A percentile compares a stretch with the other conserved stretches of the same genome.
These are phyloP conservation scores for Vigna trinervia DNA, from an alignment of 306 rosid species.

Conservation along the genomic window DNA sequence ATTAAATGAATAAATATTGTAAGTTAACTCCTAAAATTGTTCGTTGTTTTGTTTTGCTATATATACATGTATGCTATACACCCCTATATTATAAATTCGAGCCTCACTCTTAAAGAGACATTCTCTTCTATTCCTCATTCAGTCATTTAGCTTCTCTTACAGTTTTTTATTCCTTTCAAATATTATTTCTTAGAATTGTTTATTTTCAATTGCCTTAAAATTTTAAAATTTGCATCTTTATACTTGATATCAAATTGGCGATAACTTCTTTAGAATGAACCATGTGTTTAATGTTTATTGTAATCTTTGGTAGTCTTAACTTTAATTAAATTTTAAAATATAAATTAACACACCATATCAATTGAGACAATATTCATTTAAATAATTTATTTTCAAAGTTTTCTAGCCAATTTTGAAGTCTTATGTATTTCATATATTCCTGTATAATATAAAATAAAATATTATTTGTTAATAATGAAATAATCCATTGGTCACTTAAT, in stretches of 20 bases:
- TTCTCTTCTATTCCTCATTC: background rate
- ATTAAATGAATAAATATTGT: background rate
- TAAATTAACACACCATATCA: background rate
- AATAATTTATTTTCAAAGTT: background rate
- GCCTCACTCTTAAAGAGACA: background rate
- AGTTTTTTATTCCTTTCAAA: background rate
- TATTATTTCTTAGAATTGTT: background rate
- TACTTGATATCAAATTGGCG: background rate
- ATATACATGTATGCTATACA: no score
- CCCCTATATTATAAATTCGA: background rate
- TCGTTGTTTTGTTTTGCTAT: background rate
- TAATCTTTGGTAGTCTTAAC: background rate
- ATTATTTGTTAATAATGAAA: background rate
- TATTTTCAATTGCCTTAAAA: background rate
- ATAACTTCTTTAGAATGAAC: background rate
- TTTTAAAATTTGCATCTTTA: background rate
- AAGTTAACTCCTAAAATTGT: slow-evolving; percentile 1
- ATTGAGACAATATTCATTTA: background rate
- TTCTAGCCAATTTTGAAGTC: background rate
- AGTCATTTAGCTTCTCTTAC: background rate
- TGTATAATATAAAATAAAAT: background rate
- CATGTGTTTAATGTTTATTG: background rate
- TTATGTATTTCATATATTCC: background rate
- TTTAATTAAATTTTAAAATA: background rate
- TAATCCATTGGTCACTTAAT: background rate